Base-by-base conservation (phyloP, 2,329 filamentous ascomycete genomes). In the Alternaria sp. region DNA sequence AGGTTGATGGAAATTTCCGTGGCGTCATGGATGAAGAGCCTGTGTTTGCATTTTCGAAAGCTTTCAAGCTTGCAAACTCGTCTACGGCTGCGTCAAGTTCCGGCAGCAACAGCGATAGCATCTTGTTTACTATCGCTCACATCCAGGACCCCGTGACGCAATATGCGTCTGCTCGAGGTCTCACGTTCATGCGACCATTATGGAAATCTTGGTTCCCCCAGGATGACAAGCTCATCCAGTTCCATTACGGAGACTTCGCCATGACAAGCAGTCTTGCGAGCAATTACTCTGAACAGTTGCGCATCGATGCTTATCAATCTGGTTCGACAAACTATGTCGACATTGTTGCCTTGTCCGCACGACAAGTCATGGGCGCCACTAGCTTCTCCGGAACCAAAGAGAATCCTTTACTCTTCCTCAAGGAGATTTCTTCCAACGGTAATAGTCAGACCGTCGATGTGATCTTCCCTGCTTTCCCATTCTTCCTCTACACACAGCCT, bases 361-460 rank as follows among this genome's bases (percentile, higher is more conserved):
- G 92, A 46, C 92, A 96, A 74, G 90, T 92, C 14, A 84, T 95
- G 74, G 92, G 92, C 7, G 92, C 90, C 1, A 92, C 90, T 2
- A 89, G 89, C 65, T 91, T 93, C 73, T 86, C 90, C 7, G 87
- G 91, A 44, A 91, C 91, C 20, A 86, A 87, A 4, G 86, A 92
- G 4, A 84, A 88, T 63, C 90, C 91, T 0, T 85, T 94, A 43
- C 78, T 95, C 22, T 95, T 95, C 79, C 80, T 94, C 62, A 95
- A 95, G 74, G 92, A 95, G 76, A 94, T 95, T 57, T 93, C 91
- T 1, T 93, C 90, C 3, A 91, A 94, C 69, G 92, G 92, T 4
- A 94, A 96, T 71, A 89, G 89, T 77, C 92, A 95, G 74, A 95
- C 92, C 0, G 90, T 95, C 11, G 92, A 94, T 80, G 91, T 96